Base-by-base conservation (phyloP, 805 yeast species). In the Kazachstania africana region DNA sequence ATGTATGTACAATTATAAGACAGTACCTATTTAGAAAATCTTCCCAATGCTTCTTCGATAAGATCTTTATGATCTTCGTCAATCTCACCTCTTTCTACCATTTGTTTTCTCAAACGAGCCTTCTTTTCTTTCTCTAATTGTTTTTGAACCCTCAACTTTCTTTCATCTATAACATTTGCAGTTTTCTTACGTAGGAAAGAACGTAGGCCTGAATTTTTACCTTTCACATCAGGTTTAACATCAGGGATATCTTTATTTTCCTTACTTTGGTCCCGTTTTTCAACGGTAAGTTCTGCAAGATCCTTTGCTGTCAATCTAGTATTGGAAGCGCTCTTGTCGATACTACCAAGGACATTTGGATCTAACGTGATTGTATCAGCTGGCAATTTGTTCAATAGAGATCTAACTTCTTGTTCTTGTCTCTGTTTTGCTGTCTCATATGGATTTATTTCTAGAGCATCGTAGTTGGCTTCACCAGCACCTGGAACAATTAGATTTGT, bases 381-480 rank as follows among this genome's bases (percentile, higher is more conserved):
- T 43, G 80, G 76, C 43, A 91, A 65, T 59, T 91, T 91, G 60
- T 88, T 82, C 51, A 91, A 60, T 54, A 91, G 66, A 2, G 78
- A 59, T 50, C 88, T 74, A 23, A 91, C 94, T 65, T 91, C 98
- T 28, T 72, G 68, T 60, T 88, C 88, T 58, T 88, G 94, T 65
- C 97, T 78, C 62, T 87, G 96, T 53, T 82, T 78, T 33, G 81
- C 74, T 8, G 95, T 72, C 57, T 84, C 95, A 60, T 68, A 91
- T 40, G 98, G 98, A 56, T 91, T 91, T 48, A 75, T 59, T 59
- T 91, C 98, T 54, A 85, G 58, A 3, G 97, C 85, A 63, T 91
- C 98, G 55, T 72, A 85, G 60, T 91, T 91, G 39, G 98, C 95
- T 62, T 91, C 98, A 64, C 98, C 98, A 26, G 96, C 66, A 16